Evolutionary conservation across 805 yeast genomes (phyloP).

Genomic region (Candida sithepensis): DNA sequence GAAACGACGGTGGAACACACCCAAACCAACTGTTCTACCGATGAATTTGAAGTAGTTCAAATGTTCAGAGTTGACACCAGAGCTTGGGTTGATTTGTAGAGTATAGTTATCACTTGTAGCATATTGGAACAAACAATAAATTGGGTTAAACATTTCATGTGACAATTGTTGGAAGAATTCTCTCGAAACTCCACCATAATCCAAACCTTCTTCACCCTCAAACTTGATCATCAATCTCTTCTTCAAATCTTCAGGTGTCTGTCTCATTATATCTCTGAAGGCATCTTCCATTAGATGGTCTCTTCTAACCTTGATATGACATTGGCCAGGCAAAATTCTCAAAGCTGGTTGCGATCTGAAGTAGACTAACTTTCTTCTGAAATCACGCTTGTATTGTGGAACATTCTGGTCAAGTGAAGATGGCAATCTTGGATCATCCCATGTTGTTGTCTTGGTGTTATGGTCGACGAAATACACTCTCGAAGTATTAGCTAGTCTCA

Average conservation of each 20-base stretch:
- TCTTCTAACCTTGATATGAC: slow-evolving; percentile 96
- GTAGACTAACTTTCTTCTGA: slow-evolving; percentile 94
- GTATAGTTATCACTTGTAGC: slow-evolving; percentile 98
- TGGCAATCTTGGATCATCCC: slow-evolving; percentile 99
- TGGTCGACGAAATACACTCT: slow-evolving; percentile 98
- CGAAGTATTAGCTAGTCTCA: slow-evolving; percentile 98
- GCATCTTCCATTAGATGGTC: slow-evolving; percentile 96
- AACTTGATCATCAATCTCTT: slow-evolving; percentile 97
- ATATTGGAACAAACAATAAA: slow-evolving; percentile 94
- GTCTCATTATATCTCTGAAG: slow-evolving; percentile 98
- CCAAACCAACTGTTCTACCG: slow-evolving; percentile 97
- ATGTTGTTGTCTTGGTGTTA: slow-evolving; percentile 97
- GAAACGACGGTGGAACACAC: slow-evolving; percentile 97
- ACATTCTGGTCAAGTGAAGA: slow-evolving; percentile 96
- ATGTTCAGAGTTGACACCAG: slow-evolving; percentile 96
- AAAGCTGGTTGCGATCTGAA: slow-evolving; percentile 98
- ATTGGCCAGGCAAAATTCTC: slow-evolving; percentile 96
- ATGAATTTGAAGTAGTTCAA: slow-evolving; percentile 96
- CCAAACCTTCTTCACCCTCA: slow-evolving; percentile 99
- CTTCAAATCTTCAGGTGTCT: slow-evolving; percentile 96
- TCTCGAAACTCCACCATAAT: slow-evolving; percentile 98
- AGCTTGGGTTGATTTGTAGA: slow-evolving; percentile 94
- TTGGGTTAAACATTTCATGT: slow-evolving; percentile 98
- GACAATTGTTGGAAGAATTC: slow-evolving; percentile 95
- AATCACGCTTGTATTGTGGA: slow-evolving; percentile 98